A percentile compares a stretch with the other conserved stretches of the same genome.
Evolutionary conservation across 345 rosid genomes (phyloP).

Genomic region (Heritiera littoralis): DNA sequence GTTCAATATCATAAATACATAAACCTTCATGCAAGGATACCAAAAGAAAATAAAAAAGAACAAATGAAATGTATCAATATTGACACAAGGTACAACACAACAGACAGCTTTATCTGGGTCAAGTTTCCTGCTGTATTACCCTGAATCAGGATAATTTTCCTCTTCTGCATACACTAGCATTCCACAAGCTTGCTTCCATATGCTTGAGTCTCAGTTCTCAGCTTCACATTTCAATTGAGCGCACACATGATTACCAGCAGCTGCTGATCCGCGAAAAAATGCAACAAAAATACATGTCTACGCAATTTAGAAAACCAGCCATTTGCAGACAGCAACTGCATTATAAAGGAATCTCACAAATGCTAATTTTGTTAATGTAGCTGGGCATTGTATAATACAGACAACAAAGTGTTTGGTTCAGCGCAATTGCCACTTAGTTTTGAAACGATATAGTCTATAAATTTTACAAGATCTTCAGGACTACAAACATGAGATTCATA

Average conservation of each 20-base stretch:
- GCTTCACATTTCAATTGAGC: not conserved
- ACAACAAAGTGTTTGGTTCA: slow-evolving; percentile 25
- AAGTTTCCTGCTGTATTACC: not conserved
- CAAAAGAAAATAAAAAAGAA: too few species aligned
- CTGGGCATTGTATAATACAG: slow-evolving; percentile 18
- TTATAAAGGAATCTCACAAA: too few species aligned
- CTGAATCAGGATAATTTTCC: not conserved
- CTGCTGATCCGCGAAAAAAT: not conserved
- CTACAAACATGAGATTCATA: slow-evolving; percentile 37
- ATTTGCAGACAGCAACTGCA: not conserved
- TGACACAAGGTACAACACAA: not conserved
- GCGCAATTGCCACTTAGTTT: slow-evolving; percentile 24
- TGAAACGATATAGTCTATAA: slow-evolving; percentile 39
- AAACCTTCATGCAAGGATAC: too few species aligned
- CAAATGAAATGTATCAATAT: not conserved
- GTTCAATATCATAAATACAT: too few species aligned
- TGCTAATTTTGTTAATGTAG: not conserved
- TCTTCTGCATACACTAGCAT: not conserved
- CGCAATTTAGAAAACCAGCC: not conserved
- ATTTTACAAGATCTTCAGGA: slow-evolving; percentile 58
- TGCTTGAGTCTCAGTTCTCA: not conserved
- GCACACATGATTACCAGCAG: not conserved
- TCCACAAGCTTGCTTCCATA: not conserved
- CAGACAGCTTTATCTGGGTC: not conserved
- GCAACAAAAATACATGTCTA: not conserved